Evolutionary conservation across 331 rosid genomes (phyloP).

Genomic region (Dryas integrifolia): DNA sequence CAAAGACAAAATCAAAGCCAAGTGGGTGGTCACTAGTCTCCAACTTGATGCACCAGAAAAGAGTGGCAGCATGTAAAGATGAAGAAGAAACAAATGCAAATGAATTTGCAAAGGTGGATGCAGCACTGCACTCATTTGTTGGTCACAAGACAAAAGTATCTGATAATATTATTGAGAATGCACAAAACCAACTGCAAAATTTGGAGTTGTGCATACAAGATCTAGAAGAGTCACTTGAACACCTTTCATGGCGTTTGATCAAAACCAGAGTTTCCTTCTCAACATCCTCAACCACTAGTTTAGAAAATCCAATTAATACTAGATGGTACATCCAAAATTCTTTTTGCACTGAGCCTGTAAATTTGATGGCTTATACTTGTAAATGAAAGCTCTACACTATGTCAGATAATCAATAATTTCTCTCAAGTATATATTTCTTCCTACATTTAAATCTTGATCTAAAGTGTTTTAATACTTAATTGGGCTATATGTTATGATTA

Average conservation of each 20-base stretch:
- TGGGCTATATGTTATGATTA: too few species aligned
- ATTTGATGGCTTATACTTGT: neutral
- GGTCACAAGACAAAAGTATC: slow-evolving; percentile 17
- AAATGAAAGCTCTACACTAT: neutral
- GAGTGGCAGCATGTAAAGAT: slow-evolving; percentile 16
- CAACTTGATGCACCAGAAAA: slow-evolving; percentile 41
- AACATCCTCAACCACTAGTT: slow-evolving; percentile 46
- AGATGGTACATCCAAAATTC: neutral
- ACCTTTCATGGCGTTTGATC: slow-evolving; percentile 39
- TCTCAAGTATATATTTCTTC: neutral
- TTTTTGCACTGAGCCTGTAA: too few species aligned
- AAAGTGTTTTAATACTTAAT: too few species aligned
- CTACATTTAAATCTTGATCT: neutral
- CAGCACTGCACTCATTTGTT: slow-evolving; percentile 25
- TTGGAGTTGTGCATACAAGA: slow-evolving; percentile 40
- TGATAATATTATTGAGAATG: slow-evolving; percentile 22
- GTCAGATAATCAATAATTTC: neutral
- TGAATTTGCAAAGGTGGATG: slow-evolving; percentile 47
- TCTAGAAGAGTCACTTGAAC: slow-evolving; percentile 43
- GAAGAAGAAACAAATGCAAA: slow-evolving; percentile 27
- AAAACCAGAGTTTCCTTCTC: slow-evolving; percentile 51
- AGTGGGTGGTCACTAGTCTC: slow-evolving; percentile 43
- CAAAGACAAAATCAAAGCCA: slow-evolving; percentile 27
- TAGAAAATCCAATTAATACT: neutral
- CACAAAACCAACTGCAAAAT: slow-evolving; percentile 24